These are phyloP conservation scores for Tolypocladium tropicale DNA, from an alignment of 2,329 filamentous ascomycete genomes.

Conservation along the genomic window DNA sequence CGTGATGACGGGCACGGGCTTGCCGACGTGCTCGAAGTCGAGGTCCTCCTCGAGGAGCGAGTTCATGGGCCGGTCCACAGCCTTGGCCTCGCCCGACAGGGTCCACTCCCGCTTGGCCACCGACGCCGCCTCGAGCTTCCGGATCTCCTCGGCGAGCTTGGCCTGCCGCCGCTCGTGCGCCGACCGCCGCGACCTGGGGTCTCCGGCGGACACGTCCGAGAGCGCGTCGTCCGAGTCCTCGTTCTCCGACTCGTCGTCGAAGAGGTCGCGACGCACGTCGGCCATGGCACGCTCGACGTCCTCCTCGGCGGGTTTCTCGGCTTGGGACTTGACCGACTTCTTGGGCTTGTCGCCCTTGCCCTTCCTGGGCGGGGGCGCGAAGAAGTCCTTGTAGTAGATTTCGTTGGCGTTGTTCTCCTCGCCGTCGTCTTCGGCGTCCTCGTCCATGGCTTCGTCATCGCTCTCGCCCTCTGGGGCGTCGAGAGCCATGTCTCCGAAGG, in stretches of 20 bases:
- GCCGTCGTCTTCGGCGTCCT: conserved; percentile 44
- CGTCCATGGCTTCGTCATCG: conserved; percentile 51
- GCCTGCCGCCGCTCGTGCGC: conserved; percentile 81
- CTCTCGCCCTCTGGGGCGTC: conserved; percentile 61
- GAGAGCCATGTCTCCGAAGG: conserved; percentile 70
- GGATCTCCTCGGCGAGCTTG: conserved; percentile 81
- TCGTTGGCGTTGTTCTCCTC: conserved; percentile 70
- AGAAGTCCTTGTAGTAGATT: conserved; percentile 87
- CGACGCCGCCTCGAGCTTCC: conserved; percentile 78
- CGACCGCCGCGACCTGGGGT: conserved; percentile 66
- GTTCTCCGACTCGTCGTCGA: conserved; percentile 63
- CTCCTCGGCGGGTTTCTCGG: conserved; percentile 42
- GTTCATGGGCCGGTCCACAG: conserved; percentile 74
- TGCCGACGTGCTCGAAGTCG: conserved; percentile 90
- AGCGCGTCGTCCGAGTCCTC: conserved; percentile 56
- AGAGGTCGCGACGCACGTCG: conserved; percentile 80
- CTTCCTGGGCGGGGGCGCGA: conserved; percentile 74
- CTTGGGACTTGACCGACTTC: conserved; percentile 26
- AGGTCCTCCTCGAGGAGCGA: conserved; percentile 90
- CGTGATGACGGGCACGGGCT: conserved; percentile 89
- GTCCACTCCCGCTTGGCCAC: conserved; percentile 89
- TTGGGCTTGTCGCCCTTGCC: conserved; percentile 39
- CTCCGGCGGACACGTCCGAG: conserved; percentile 55
- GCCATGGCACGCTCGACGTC: conserved; percentile 78
- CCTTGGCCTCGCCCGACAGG: conserved; percentile 76